Base-by-base conservation (phyloP, 345 rosid species). In the Dovyalis caffra region DNA sequence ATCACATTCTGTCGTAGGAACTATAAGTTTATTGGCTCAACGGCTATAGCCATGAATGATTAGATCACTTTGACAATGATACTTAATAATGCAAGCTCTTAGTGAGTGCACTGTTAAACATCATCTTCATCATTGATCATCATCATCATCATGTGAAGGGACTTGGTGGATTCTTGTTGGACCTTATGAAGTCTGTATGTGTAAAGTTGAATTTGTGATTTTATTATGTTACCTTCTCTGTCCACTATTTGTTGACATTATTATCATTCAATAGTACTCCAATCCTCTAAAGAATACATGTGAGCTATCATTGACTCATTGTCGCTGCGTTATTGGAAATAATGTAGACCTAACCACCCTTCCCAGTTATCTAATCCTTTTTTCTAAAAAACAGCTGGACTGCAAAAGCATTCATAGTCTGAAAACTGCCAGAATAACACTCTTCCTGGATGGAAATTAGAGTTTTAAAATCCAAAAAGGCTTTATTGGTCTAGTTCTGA, bases 11-110 rank as follows among this genome's bases (percentile, higher is more conserved):
- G 70, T 71, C 45, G 35, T n/a, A 60, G 64, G 14, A 40, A 25
- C 9, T 62, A 32, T 26, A 62, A 35, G 74, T 76, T 80, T 84
- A 69, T 76, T 78, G 89, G 85, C 82, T 80, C 83, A 62, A 82
- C 76, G 84, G 77, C 60, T 58, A 33, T 64, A 38, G 76, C 67
- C 58, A 71, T 68, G 62, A 72, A n/a, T 72, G 49, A 78, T 63
- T 47, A 12, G 25, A 25, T 34, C 37, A 45, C 18, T 58, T 71
- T 69, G 76, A 75, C 83, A 77, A 58, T 73, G 79, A 64, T 65
- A 45, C 53, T 62, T 69, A 20, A 60, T 45, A 40, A 63, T 65
- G 71, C 65, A 3, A 28, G 53, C 65, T 70, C 60, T 57, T 40
- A 38, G 40, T 31, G 73, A 18, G 4, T 43, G 69, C 29, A n/a